Conservation (phyloP, 2,329 filamentous ascomycete species). For the Thelonectria discophora region DNA sequence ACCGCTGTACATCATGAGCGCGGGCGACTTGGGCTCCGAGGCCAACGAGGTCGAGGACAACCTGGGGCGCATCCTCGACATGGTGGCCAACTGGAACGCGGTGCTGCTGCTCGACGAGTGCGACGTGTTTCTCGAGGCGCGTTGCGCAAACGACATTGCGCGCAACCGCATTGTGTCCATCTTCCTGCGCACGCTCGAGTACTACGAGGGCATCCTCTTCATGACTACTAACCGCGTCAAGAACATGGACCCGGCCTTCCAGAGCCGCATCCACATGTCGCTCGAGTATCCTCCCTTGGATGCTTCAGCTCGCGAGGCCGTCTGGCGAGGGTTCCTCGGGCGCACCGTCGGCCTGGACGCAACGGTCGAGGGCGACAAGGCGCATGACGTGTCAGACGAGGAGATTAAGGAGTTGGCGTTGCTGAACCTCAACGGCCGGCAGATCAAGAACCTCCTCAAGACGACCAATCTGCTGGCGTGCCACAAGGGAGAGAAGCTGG, state of each 20-base stretch:
- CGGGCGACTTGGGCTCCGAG: constrained; percentile 76
- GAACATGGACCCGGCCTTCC: constrained; percentile 58
- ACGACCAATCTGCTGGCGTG: constrained; percentile 45
- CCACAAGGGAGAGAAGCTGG: constrained; percentile 44
- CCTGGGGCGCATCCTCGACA: constrained; percentile 64
- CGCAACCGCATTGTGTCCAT: constrained; percentile 49
- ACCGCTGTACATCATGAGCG: constrained; percentile 62
- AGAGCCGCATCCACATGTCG: constrained; percentile 58
- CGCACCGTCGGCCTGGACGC: constrained; percentile 40
- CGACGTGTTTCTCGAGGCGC: constrained; percentile 56
- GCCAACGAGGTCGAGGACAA: constrained; percentile 71
- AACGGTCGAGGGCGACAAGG: constrained; percentile 36
- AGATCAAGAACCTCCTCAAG: constrained; percentile 62
- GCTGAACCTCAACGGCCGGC: constrained; percentile 57
- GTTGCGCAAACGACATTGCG: constrained; percentile 46
- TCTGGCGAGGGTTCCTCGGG: constrained; percentile 53
- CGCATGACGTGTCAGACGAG: constrained; percentile 43
- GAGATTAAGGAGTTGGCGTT: constrained; percentile 49
- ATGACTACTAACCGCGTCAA: constrained; percentile 58
- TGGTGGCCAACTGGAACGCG: constrained; percentile 66
- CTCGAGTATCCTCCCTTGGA: constrained; percentile 57
- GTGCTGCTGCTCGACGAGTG: constrained; percentile 49
- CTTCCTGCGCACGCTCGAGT: constrained; percentile 56
- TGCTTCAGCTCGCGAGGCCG: constrained; percentile 45
- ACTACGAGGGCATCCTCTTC: constrained; percentile 60